phyloP scores from a whole-genome alignment of 164 flowering plant genomes.

The Berberis vulgaris region DNA sequence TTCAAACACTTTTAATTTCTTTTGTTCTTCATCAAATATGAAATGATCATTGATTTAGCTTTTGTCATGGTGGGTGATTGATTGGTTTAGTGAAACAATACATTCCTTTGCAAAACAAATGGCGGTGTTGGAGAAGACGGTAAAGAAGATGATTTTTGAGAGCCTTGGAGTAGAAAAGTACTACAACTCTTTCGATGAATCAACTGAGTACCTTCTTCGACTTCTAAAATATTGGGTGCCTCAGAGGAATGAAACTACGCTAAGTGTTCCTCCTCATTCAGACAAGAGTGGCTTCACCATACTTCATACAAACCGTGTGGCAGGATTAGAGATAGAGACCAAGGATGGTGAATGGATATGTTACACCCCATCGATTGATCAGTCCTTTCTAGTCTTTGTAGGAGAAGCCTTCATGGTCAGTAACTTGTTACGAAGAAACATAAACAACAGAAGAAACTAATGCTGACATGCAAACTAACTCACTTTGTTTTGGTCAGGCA shows the following conservation, averaged over 20 bases:
- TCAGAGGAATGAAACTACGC: constrained; percentile 25
- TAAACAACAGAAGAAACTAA: background rate
- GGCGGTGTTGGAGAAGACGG: constrained; percentile 32
- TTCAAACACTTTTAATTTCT: background rate
- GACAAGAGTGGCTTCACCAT: constrained; percentile 54
- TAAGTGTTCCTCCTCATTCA: constrained; percentile 37
- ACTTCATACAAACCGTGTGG: constrained; percentile 41
- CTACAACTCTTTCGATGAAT: constrained; percentile 33
- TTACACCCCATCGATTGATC: constrained; percentile 19
- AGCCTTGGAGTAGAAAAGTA: constrained; percentile 47
- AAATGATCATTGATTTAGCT: background rate
- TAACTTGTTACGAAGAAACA: background rate
- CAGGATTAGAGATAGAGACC: constrained; percentile 41
- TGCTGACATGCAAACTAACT: background rate
- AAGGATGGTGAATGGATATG: constrained; percentile 50
- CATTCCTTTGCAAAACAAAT: constrained; percentile 28
- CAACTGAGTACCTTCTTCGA: constrained; percentile 46
- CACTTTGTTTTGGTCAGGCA: constrained; percentile 19
- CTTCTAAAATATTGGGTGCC: constrained; percentile 45
- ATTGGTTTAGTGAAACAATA: constrained; percentile 26
- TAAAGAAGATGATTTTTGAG: constrained; percentile 54
- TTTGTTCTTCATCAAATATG: background rate
- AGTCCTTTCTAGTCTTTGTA: constrained; percentile 43
- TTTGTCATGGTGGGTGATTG: background rate
- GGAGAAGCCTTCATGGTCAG: constrained; percentile 55